phyloP scores from a whole-genome alignment of 202 grass and related monocot species.

The Hordeum pubiflorum region DNA sequence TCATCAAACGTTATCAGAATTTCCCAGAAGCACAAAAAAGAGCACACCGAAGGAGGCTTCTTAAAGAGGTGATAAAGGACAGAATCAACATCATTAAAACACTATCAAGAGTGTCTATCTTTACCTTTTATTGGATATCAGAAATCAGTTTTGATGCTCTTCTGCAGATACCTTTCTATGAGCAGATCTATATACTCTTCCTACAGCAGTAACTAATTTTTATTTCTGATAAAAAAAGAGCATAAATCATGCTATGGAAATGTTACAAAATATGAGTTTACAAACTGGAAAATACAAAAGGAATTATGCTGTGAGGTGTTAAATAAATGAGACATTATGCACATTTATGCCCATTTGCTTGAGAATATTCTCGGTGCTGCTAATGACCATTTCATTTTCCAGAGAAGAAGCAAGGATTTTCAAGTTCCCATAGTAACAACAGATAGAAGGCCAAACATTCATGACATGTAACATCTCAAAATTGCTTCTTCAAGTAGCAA shows the following conservation, averaged over 20 bases:
- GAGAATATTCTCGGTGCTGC: not conserved
- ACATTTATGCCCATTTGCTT: not conserved
- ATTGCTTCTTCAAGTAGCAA: not conserved
- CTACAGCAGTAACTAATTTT: not conserved
- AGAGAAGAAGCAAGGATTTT: conserved; percentile 16
- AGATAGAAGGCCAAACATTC: not conserved
- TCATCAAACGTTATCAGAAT: conserved; percentile 27
- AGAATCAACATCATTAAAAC: not conserved
- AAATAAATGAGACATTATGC: not conserved
- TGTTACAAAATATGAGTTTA: not conserved
- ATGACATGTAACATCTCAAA: not conserved
- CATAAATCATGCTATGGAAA: not conserved
- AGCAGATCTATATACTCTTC: not conserved
- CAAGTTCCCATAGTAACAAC: not conserved
- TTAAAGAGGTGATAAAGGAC: not conserved
- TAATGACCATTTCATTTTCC: not conserved
- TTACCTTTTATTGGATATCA: not conserved
- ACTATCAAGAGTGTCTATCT: not conserved
- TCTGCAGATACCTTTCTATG: not conserved
- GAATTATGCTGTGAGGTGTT: not conserved
- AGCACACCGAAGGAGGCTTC: not conserved
- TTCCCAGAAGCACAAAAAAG: not conserved
- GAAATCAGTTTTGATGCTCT: not conserved
- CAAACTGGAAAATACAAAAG: not conserved
- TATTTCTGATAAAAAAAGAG: not conserved